phyloP scores from a whole-genome alignment of 805 yeast species.

The Teunomyces aglyptinius region DNA sequence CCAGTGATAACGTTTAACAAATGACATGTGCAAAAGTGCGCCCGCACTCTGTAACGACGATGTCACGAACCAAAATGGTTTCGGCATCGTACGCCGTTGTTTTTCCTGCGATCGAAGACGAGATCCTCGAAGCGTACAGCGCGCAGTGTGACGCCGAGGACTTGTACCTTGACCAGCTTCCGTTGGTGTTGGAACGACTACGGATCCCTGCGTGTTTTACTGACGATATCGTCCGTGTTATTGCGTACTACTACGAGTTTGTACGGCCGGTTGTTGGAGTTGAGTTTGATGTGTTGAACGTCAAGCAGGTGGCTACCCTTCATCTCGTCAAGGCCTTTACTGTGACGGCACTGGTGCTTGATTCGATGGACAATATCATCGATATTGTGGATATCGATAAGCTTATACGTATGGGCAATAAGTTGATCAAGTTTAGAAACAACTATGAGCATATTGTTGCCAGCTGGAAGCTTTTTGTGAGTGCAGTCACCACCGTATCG shows the following conservation, averaged over 20 bases:
- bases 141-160: slow-evolving; percentile 21
- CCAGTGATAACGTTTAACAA: no score
- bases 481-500: slow-evolving; percentile 11
- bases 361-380: slow-evolving; percentile 21
- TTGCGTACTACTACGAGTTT: slow-evolving; percentile 34
- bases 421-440: slow-evolving; percentile 34
- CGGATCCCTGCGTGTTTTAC: slow-evolving; percentile 32
- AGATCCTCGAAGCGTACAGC: slow-evolving; percentile 33
- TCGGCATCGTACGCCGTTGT: slow-evolving; percentile 13
- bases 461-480: slow-evolving; percentile 36
- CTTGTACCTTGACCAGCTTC: slow-evolving; percentile 25
- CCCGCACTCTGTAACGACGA: no score
- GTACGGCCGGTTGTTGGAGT: slow-evolving; percentile 11
- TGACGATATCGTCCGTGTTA: slow-evolving; percentile 27
- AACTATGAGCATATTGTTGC: slow-evolving; percentile 23
- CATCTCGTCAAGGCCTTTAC: slow-evolving; percentile 30
- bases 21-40: neutral
- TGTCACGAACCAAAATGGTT: neutral
- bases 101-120: slow-evolving; percentile 28
- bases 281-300: slow-evolving; percentile 12
- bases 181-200: slow-evolving; percentile 21
- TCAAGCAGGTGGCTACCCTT: slow-evolving; percentile 24
- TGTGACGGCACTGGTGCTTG: slow-evolving; percentile 17
- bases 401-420: slow-evolving; percentile 24
- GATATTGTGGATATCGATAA: slow-evolving; percentile 44